phyloP scores from a whole-genome alignment of 306 rosid genomes.

The Cucurbita argyrosperma region DNA sequence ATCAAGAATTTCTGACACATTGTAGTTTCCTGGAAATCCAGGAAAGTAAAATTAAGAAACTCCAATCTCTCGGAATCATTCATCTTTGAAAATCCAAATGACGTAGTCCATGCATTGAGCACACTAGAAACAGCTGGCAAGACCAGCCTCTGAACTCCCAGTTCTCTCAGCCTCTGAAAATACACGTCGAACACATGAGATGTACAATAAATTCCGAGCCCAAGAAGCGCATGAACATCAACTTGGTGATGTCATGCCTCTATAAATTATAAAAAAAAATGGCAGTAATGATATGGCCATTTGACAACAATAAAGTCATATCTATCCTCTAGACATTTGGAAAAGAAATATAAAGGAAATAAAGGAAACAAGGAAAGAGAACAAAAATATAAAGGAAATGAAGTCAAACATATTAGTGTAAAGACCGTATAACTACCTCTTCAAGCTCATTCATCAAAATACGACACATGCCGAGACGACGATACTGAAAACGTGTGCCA shows the following conservation, averaged over 20 bases:
- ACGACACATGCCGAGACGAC: slow-evolving; percentile 85
- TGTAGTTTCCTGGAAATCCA: slow-evolving; percentile 57
- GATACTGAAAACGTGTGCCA: slow-evolving; percentile 60
- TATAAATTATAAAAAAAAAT: background rate
- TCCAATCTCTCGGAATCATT: slow-evolving; percentile 39
- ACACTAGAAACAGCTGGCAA: slow-evolving; percentile 72
- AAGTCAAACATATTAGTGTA: background rate
- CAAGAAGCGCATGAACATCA: background rate
- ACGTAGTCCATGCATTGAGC: slow-evolving; percentile 58
- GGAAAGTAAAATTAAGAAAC: slow-evolving; percentile 55
- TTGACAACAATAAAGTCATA: background rate
- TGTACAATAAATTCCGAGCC: background rate
- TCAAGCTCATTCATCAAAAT: slow-evolving; percentile 68
- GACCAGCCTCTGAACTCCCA: slow-evolving; percentile 71
- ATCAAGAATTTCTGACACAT: slow-evolving; percentile 68
- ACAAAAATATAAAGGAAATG: background rate
- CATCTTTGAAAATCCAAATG: slow-evolving; percentile 67
- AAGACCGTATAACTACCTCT: slow-evolving; percentile 30
- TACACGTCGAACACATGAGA: background rate
- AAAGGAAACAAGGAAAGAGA: background rate
- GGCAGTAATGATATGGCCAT: background rate
- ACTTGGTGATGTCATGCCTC: background rate
- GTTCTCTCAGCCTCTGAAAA: slow-evolving; percentile 47
- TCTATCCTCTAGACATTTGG: background rate
- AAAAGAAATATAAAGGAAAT: no score